Base-by-base conservation (phyloP, 2,329 filamentous ascomycete genomes). In the Verticillium zaregamsianum region DNA sequence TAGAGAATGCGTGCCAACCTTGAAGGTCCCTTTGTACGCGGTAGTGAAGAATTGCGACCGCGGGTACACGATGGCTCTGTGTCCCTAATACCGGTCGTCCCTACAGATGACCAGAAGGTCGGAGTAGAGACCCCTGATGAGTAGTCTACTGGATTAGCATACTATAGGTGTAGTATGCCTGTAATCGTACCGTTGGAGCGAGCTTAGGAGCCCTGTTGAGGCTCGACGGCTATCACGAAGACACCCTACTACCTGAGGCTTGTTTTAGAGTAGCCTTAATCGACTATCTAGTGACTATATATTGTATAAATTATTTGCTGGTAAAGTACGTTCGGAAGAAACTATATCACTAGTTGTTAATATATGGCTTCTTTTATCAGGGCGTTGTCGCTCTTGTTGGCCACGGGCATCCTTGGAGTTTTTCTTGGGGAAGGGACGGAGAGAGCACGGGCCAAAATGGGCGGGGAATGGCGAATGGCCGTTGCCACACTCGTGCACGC, bases 1-100 rank as follows among this genome's bases (percentile, higher is more conserved):
- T 40, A n/a, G 37, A 40, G 37, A 6, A 40, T 3, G 37, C 14
- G 15, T 40, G 37, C 55, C 20, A 23, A 39, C 55, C 55, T 57
- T 39, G 25, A 37, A 35, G 28, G 23, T 31, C 6, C 25, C 20
- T 14, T 49, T 31, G 28, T 8, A 37, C n/a, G 33, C 33, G 31
- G 40, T 14, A 5, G 17, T 14, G 58, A 59, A 59, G 32, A 55
- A 59, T 8, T 15, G 25, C n/a, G 63, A 63, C 28, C 59, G 60
- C 25, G 64, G 60, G 54, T 55, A 65, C 15, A 66, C 62, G 20
- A 65, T 60, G 40, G 61, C 63, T 59, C 61, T 59, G 58, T 66
- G 65, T 7, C 65, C 63, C n/a, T 45, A 52, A 56, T 66, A 61
- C n/a, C 62, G 23, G 37, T 65, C 63, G 25, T 64, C 62, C 20